Conservation (phyloP, 2,329 filamentous ascomycete species). For the Blastomyces gilchristii region DNA sequence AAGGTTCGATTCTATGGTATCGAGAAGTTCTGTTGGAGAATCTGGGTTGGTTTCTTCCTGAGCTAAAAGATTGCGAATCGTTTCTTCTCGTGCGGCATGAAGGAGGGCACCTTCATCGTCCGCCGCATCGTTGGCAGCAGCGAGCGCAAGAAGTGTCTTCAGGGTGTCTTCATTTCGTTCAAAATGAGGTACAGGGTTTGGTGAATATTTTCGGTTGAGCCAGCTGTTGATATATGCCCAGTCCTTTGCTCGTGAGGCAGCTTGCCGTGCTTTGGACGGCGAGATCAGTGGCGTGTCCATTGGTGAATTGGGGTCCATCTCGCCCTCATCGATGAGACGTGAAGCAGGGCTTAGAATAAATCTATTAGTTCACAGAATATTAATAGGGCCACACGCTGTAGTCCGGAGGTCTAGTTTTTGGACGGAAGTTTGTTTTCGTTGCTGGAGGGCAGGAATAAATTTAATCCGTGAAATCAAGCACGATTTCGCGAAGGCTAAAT, state of each 20-base stretch:
- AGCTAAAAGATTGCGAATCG: conserved; percentile 24
- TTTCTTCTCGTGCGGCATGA: conserved; percentile 30
- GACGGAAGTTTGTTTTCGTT: not conserved
- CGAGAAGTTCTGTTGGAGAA: conserved; percentile 37
- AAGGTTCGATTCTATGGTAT: conserved; percentile 46
- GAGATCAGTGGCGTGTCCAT: conserved; percentile 39
- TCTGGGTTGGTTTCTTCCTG: conserved; percentile 22
- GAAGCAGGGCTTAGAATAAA: not conserved
- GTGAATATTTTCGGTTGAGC: conserved; percentile 61
- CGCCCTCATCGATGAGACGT: conserved; percentile 9
- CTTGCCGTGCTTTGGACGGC: conserved; percentile 57
- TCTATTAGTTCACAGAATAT: not conserved
- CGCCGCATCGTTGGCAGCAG: conserved; percentile 63
- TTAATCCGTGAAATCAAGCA: not conserved
- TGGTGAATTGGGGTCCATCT: not conserved
- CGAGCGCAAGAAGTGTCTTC: conserved; percentile 61
- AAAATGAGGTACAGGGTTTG: conserved; percentile 57
- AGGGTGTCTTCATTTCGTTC: conserved; percentile 82
- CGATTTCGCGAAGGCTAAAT: not conserved
- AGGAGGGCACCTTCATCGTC: conserved; percentile 31
- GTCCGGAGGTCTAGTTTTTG: not conserved
- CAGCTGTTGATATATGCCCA: conserved; percentile 83
- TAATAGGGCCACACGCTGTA: not conserved
- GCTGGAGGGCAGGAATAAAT: not conserved
- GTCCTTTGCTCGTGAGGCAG: conserved; percentile 74